Conservation (phyloP, 331 rosid genomes). For the Stylosanthes scabra region DNA sequence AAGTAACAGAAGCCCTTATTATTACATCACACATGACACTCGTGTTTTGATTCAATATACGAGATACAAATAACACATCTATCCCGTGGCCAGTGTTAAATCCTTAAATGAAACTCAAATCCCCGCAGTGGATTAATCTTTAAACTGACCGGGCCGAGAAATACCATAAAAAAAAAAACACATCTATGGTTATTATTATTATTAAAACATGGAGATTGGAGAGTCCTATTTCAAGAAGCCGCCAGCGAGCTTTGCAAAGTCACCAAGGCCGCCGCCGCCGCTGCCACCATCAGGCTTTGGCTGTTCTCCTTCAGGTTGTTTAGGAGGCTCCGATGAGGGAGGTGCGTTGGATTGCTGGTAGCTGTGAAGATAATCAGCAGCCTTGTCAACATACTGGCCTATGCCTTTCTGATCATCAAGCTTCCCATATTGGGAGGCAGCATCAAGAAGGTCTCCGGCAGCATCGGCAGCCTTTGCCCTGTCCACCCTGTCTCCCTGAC, state of each 20-base stretch:
- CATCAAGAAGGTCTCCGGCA: constrained; percentile 65
- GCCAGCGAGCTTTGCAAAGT: constrained; percentile 59
- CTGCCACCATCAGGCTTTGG: constrained; percentile 3
- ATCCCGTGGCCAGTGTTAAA: no score
- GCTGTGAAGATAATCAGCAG: constrained; percentile 62
- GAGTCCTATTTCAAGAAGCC: constrained; percentile 48
- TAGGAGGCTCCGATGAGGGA: constrained; percentile 6
- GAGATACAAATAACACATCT: no score
- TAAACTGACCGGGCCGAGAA: no score
- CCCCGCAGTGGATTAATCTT: no score
- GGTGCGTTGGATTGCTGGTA: constrained; percentile 24
- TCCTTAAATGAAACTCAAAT: no score
- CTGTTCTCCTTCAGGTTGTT: constrained; percentile 12
- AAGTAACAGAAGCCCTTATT: not conserved
- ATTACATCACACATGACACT: not conserved
- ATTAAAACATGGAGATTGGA: no score
- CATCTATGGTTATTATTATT: no score
- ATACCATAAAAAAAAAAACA: no score
- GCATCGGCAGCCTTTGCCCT: constrained; percentile 68
- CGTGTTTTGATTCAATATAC: no score
- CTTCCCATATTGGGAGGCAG: constrained; percentile 59
- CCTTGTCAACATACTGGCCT: constrained; percentile 63
- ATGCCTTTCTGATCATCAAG: constrained; percentile 55
- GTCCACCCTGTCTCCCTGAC: constrained; percentile 49
- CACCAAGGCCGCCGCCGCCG: constrained; percentile 58